phyloP scores from a whole-genome alignment of 306 rosid species.

The Bauhinia variegata region DNA sequence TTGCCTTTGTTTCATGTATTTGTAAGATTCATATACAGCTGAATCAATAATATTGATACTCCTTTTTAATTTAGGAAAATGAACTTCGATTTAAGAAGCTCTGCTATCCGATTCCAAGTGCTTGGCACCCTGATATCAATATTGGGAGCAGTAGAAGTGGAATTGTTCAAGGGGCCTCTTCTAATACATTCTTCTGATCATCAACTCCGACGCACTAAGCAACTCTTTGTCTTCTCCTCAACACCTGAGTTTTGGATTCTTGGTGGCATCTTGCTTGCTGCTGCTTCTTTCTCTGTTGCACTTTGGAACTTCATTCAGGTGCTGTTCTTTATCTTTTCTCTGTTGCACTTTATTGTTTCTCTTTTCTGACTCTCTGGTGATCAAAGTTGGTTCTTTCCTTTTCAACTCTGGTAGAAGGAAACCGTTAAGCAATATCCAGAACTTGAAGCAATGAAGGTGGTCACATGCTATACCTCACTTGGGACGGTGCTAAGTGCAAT shows the following conservation, averaged over 20 bases:
- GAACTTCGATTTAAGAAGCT: slow-evolving; percentile 48
- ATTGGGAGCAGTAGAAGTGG: slow-evolving; percentile 60
- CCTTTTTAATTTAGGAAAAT: slow-evolving; percentile 40
- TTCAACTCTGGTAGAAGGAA: slow-evolving; percentile 37
- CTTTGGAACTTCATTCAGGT: slow-evolving; percentile 65
- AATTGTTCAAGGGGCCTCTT: slow-evolving; percentile 62
- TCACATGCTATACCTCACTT: slow-evolving; percentile 37
- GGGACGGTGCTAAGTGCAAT: slow-evolving; percentile 47
- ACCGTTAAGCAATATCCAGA: slow-evolving; percentile 42
- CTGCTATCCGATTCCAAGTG: slow-evolving; percentile 49
- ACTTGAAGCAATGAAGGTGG: slow-evolving; percentile 39
- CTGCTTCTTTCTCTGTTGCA: slow-evolving; percentile 61
- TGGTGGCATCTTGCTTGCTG: slow-evolving; percentile 71
- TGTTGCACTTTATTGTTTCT: no score
- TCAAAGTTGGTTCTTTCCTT: slow-evolving; percentile 3
- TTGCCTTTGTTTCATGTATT: not conserved
- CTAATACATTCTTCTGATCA: slow-evolving; percentile 50
- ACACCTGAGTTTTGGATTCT: slow-evolving; percentile 68
- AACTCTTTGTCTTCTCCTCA: slow-evolving; percentile 58
- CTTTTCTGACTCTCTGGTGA: not conserved
- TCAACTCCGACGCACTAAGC: slow-evolving; percentile 40
- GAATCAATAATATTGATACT: not conserved
- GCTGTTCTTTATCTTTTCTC: not conserved
- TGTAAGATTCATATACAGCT: no score
- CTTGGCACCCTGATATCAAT: slow-evolving; percentile 61